Base-by-base conservation (phyloP, 108 stramenopile species). In the Nannochloropsis oceanica region DNA sequence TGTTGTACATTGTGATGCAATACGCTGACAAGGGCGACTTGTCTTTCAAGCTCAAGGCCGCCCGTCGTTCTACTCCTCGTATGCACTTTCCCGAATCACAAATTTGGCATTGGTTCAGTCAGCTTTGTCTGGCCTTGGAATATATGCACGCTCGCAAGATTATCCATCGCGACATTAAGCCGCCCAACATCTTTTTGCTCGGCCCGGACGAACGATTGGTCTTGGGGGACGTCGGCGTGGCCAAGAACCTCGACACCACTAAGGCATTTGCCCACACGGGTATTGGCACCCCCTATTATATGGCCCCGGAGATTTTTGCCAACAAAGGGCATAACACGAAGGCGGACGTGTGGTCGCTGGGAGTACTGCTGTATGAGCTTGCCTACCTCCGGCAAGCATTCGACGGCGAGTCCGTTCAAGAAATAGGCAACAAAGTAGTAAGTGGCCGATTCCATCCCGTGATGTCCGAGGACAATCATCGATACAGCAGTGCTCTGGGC, bases 201-300 rank as follows among this genome's bases (percentile, higher is more conserved):
- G 89, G 89, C 26, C 34, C 59, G 18, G 89, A 90, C 13, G 92
- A 91, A 0, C 85, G 92, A 1, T 79, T 92, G 18, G 90, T 91
- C 18, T 83, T 92, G 14, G 92, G 91, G 5, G 92, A 92, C 44
- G 80, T 92, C 13, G 92, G 92, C 42, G 88, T 92, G 42, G 46
- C 88, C 43, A 92, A 92, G 84, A 87, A 81, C 20, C 83, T 92
- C 46, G 92, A 91, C 26, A 85, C 80, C 2, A 89, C 92, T 9
- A 88, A 73, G 42, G 90, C 88, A 84, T 89, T 92, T 43, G 91
- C 92, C 14, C 86, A 84, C 27, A 92, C 92, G 0, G 84, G 86
- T 43, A 92, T 92, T 43, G 92, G 92, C 22, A 92, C 92, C 22
- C 92, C 92, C 13, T 92, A 89, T 80, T 92, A 92, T 85, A 92